phyloP scores from a whole-genome alignment of 2,329 filamentous ascomycete genomes.

The Fusarium sororula region DNA sequence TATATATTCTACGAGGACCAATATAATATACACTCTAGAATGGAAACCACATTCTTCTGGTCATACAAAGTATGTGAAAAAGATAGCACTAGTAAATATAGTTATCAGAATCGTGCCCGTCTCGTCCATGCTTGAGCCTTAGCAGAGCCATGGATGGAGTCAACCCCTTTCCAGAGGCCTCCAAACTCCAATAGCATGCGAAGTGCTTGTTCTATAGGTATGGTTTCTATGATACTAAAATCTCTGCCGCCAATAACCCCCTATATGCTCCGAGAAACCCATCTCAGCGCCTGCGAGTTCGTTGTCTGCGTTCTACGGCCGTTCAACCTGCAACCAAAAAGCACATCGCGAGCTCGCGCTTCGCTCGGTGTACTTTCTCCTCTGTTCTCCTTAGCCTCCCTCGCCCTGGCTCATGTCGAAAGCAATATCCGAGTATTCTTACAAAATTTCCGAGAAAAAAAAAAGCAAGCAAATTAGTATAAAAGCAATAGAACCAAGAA shows the following conservation, averaged over 20 bases:
- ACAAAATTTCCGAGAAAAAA: conserved; percentile 23
- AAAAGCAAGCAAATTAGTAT: conserved; percentile 19
- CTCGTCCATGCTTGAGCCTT: background rate
- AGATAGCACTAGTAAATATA: background rate
- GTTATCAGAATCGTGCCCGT: background rate
- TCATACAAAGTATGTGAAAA: background rate
- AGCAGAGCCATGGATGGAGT: background rate
- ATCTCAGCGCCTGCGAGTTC: conserved; percentile 33
- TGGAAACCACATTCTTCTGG: no score
- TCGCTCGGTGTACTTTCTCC: conserved; percentile 18
- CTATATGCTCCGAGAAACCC: conserved; percentile 32
- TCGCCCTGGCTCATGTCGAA: conserved; percentile 17
- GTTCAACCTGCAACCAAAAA: conserved; percentile 8
- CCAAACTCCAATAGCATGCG: background rate
- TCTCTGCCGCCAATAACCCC: conserved; percentile 26
- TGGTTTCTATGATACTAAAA: conserved; percentile 23
- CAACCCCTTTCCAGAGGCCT: background rate
- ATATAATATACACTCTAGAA: background rate
- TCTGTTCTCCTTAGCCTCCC: background rate
- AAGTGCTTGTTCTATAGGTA: conserved; percentile 34
- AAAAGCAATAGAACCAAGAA: conserved; percentile 26
- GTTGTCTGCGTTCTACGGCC: conserved; percentile 24
- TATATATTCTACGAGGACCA: background rate
- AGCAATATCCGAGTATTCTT: conserved; percentile 34
- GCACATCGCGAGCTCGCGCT: conserved; percentile 34